Evolutionary conservation across 768 basidiomycete genomes (phyloP), one percentile per base, ranked within the genome.

Genomic region (Leccinum barrowsii): DNA sequence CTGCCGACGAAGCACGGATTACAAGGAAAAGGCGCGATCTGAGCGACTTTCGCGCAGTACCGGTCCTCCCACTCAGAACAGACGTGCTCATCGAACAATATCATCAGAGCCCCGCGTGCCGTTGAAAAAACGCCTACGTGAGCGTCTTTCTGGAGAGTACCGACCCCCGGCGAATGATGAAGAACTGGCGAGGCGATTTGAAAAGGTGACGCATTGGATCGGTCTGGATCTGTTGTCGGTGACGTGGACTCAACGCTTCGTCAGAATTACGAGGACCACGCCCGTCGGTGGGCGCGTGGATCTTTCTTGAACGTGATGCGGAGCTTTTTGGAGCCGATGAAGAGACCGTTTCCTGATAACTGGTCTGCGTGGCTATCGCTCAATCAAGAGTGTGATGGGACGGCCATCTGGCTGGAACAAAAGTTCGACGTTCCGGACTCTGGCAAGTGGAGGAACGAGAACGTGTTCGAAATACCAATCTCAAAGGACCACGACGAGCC

Each of bases 321-420:
- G 78, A 52, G 70, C 73, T 59, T 71, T 83, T 52, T 75, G 76
- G 53, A 69, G 66, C 46, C 77, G 74, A 61, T 75, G 13, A 55
- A 65, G 35, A 46, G 53, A 59, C 32, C 70, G 67, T 4, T 69
- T 75, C 56, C 73, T 65, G 49, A 63, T 3, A 73, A 81, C 7
- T 90, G 87, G 86, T 77, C 79, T 24, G 70, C 84, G 40, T 91
- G 89, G 90, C 67, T 92, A n/a, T 89, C 89, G 3, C 76, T 83
- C 64, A 90, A 91, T 65, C 82, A 83, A 12, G 85, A 85, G 57
- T 84, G 78, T 63, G 88, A 90, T 64, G 83, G 82, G 19, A 91
- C 89, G 7, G 88, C 89, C 3, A 89, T 90, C 40, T 92, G 90
- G 90, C 64, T 91, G 44, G 85, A 90, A 65, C 78, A 79, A 62